phyloP scores from a whole-genome alignment of 495 filamentous ascomycete species.

The Penicillium bialowiezense region DNA sequence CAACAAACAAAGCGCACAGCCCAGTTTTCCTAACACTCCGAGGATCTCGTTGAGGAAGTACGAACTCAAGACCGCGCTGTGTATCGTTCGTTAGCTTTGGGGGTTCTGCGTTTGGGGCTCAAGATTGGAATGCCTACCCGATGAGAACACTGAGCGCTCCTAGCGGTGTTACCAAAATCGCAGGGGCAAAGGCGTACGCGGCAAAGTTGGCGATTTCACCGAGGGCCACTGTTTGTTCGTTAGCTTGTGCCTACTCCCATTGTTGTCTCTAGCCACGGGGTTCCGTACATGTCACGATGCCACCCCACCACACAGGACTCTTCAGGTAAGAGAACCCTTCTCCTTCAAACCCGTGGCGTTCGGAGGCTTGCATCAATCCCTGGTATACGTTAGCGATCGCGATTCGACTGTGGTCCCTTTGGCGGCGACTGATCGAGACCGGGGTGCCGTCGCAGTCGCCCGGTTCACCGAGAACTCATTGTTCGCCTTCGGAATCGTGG shows the following conservation, averaged over 20 bases:
- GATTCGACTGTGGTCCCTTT: background rate
- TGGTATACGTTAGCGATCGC: conserved; percentile 33
- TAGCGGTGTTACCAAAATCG: conserved; percentile 92
- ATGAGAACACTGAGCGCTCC: conserved; percentile 93
- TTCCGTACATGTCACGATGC: conserved; percentile 76
- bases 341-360: conserved; percentile 91
- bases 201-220: conserved; percentile 96
- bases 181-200: conserved; percentile 95
- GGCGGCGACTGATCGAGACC: background rate
- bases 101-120: background rate
- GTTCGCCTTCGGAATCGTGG: background rate
- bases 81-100: conserved; percentile 29
- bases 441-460: background rate
- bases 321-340: conserved; percentile 92
- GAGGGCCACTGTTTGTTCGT: conserved; percentile 55
- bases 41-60: conserved; percentile 90
- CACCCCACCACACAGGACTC: conserved; percentile 93
- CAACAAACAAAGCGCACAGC: conserved; percentile 93
- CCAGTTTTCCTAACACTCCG: conserved; percentile 85
- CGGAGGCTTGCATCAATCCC: conserved; percentile 87
- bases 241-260: conserved; percentile 10
- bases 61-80: conserved; percentile 80
- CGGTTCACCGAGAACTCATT: background rate
- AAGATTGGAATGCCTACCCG: conserved; percentile 49
- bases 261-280: background rate